Conservation (phyloP, 2,329 filamentous ascomycete genomes). For the Aspergillus sojae region DNA sequence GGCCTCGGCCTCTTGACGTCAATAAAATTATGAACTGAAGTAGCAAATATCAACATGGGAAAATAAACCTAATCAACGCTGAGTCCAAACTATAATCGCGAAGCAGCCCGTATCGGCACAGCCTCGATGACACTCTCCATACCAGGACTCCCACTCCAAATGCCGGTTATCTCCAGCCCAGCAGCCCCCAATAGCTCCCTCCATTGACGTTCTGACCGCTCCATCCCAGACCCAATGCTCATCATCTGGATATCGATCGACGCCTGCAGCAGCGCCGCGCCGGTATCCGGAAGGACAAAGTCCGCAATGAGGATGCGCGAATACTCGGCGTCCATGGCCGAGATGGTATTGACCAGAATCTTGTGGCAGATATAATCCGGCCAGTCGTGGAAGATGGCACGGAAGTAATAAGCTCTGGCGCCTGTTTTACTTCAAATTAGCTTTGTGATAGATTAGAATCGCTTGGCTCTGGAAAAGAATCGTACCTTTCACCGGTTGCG, state of each 20-base stretch:
- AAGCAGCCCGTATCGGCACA: slow-evolving; percentile 14
- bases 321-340: slow-evolving; percentile 33
- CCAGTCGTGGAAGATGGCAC: slow-evolving; percentile 44
- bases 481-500: slow-evolving; percentile 34
- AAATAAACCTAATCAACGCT: neutral
- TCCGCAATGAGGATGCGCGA: slow-evolving; percentile 41
- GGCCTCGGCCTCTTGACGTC: neutral
- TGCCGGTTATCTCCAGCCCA: slow-evolving; percentile 32
- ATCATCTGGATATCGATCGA: slow-evolving; percentile 44
- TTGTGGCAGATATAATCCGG: slow-evolving; percentile 34
- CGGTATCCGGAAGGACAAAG: slow-evolving; percentile 36
- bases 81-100: neutral
- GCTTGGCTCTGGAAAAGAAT: neutral
- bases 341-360: slow-evolving; percentile 35
- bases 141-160: slow-evolving; percentile 30
- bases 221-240: slow-evolving; percentile 37
- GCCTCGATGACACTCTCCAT: slow-evolving; percentile 36
- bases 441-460: neutral
- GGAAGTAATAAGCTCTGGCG: slow-evolving; percentile 40
- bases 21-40: neutral
- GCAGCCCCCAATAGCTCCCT: slow-evolving; percentile 28
- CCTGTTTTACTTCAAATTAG: slow-evolving; percentile 18
- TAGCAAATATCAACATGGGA: neutral
- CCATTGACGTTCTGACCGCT: slow-evolving; percentile 39
- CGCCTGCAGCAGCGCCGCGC: slow-evolving; percentile 30